phyloP scores from a whole-genome alignment of 2,329 filamentous ascomycete species.

The Byssothecium circinans region DNA sequence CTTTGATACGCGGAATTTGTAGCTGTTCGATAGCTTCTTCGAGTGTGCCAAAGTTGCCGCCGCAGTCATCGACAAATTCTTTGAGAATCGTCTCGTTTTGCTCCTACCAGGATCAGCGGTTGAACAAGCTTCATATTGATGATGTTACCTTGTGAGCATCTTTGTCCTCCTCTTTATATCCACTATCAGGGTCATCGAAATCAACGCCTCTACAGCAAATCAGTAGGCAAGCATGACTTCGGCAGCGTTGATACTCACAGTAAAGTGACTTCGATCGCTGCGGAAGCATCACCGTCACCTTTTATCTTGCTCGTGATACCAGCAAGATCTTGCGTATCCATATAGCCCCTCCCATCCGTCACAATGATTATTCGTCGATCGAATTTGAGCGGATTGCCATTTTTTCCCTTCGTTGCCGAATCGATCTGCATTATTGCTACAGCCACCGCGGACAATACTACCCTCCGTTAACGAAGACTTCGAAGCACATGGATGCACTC shows the following conservation, averaged over 20 bases:
- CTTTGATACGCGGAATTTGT: slow-evolving; percentile 74
- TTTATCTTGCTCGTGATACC: slow-evolving; percentile 75
- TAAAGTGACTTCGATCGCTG: slow-evolving; percentile 73
- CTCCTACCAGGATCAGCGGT: slow-evolving; percentile 45
- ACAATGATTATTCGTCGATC: slow-evolving; percentile 69
- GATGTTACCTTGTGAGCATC: slow-evolving; percentile 62
- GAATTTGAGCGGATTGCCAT: slow-evolving; percentile 40
- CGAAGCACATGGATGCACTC: slow-evolving; percentile 17
- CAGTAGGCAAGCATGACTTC: slow-evolving; percentile 7
- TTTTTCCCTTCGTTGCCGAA: slow-evolving; percentile 76
- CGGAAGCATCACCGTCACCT: slow-evolving; percentile 50
- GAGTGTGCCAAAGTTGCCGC: slow-evolving; percentile 79
- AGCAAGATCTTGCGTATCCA: slow-evolving; percentile 71
- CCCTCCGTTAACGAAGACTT: slow-evolving; percentile 13
- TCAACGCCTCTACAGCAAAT: slow-evolving; percentile 71
- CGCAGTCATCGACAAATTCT: slow-evolving; percentile 64
- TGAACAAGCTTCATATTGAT: neutral
- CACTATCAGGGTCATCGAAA: slow-evolving; percentile 88
- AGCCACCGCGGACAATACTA: slow-evolving; percentile 78
- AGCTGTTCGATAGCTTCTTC: slow-evolving; percentile 82
- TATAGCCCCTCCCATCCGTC: slow-evolving; percentile 74
- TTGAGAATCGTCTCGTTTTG: slow-evolving; percentile 72
- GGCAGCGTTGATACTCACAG: slow-evolving; percentile 59
- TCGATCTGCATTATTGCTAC: slow-evolving; percentile 89
- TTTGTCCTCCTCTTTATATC: slow-evolving; percentile 91